Base-by-base conservation (phyloP, 345 rosid species). In the Camelina neglecta region DNA sequence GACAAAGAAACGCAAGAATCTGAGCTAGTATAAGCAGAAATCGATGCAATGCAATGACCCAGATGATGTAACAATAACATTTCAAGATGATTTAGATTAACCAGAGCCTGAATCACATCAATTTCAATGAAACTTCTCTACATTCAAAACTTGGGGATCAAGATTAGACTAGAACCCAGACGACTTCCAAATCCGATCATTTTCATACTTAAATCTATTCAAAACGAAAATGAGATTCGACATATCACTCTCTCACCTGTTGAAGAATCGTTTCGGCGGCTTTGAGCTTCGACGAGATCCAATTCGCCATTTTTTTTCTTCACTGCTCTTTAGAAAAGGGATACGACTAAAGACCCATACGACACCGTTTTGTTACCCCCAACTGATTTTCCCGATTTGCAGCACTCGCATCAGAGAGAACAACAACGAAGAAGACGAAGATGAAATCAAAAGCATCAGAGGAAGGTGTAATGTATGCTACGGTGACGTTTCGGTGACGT, bases 281-380 rank as follows among this genome's bases (percentile, higher is more conserved):
- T 86, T 84, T 94, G 86, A 94, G 97, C 75, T 91, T 94, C 36
- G 88, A 87, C 65, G 95, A 86, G 89, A 94, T 87, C 98, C 97
- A 94, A 83, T 89, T 87, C 60, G 97, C 85, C 98, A 94, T 94
- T 71, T 3, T 48, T 35, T 6, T 13, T 59, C 60, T 59, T 33
- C 70, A 69, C 21, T 7, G 57, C 29, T 35, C 21, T 15, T 48
- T 20, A 39, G n/a, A 15, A 31, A 66, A 47, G 31, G 35, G 38
- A 66, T 1, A 5, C n/a, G 7, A 29, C 20, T 29, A 62, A 11
- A 60, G 13, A 44, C 29, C 72, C 47, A 68, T 15, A 54, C 70
- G 47, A 2, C 65, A 69, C 31, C 39, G 70, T 63, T 44, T 61
- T 12, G 3, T 56, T 53, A 56, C 51, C 66, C 26, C 26, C 26